Evolutionary conservation across 768 basidiomycete species (phyloP).

Genomic region (Boletus rubroflammeus): DNA sequence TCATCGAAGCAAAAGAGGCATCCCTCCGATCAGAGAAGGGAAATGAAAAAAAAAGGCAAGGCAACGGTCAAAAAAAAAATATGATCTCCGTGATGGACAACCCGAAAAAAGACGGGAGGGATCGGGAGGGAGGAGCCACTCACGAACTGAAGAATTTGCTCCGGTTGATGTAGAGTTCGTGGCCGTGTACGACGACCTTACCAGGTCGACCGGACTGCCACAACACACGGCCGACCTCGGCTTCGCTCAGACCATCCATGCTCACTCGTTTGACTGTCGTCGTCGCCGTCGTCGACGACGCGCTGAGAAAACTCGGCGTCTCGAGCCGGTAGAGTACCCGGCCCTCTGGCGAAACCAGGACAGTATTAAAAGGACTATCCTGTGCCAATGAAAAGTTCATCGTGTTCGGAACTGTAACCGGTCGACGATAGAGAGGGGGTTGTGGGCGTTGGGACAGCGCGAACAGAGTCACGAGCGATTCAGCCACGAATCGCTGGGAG

Average conservation of each 20-base stretch:
- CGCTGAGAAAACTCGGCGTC: conserved; percentile 17
- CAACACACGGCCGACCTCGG: conserved; percentile 27
- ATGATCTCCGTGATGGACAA: neutral
- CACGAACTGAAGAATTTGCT: conserved; percentile 32
- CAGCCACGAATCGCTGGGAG: conserved; percentile 16
- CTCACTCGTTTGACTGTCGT: conserved; percentile 27
- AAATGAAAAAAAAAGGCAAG: neutral
- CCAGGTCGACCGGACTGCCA: conserved; percentile 31
- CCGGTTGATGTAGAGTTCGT: conserved; percentile 22
- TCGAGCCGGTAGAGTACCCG: conserved; percentile 30
- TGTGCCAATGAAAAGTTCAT: conserved; percentile 33
- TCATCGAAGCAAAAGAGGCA: neutral
- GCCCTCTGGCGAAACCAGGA: conserved; percentile 29
- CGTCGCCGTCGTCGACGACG: conserved; percentile 11
- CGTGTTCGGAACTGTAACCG: neutral
- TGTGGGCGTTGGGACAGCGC: conserved; percentile 11
- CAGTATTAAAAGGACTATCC: conserved; percentile 33
- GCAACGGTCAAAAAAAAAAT: conserved; percentile 4
- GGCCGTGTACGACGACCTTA: conserved; percentile 27
- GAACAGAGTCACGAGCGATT: conserved; percentile 7
- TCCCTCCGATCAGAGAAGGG: neutral
- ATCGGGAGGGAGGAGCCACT: conserved; percentile 6
- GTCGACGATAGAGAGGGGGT: neutral
- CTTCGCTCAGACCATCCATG: conserved; percentile 21
- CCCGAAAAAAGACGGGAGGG: neutral